These are phyloP conservation scores for Geotrichum klebahnii DNA, from an alignment of 1,139 yeast species.

Conservation along the genomic window DNA sequence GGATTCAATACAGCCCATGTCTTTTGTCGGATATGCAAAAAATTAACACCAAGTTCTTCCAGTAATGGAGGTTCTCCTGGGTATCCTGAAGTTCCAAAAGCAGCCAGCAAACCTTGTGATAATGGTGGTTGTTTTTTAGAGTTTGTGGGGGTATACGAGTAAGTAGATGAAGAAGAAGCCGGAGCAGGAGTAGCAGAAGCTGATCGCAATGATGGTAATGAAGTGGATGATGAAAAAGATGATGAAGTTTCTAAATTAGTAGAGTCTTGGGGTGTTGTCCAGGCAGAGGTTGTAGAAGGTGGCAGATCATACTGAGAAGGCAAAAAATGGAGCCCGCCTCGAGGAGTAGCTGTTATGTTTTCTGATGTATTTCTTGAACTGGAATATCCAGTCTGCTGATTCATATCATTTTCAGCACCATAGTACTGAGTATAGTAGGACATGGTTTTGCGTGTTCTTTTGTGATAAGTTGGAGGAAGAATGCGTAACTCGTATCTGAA, in stretches of 20 bases:
- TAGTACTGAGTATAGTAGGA: too few species aligned
- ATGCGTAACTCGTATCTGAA: too few species aligned
- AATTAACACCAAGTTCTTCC: conserved; percentile 91
- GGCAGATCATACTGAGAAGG: not conserved
- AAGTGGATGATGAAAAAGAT: not conserved
- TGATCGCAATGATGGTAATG: not conserved
- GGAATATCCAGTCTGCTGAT: too few species aligned
- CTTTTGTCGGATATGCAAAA: conserved; percentile 77
- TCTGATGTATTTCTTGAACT: too few species aligned
- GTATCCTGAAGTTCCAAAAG: conserved; percentile 89
- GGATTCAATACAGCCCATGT: conserved; percentile 86
- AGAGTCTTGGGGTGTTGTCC: too few species aligned
- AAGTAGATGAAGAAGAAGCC: not conserved
- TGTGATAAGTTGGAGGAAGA: too few species aligned
- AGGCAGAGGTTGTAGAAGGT: too few species aligned
- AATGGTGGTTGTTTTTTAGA: not conserved
- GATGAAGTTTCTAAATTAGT: too few species aligned
- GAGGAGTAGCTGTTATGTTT: not conserved
- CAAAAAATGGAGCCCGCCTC: not conserved
- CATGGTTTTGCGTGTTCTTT: too few species aligned
- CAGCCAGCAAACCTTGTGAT: conserved; percentile 67
- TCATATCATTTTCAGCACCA: too few species aligned
- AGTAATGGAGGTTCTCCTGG: conserved; percentile 89
- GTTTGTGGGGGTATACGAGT: not conserved
- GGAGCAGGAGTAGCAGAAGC: not conserved